Evolutionary conservation across 2,329 filamentous ascomycete species (phyloP).

Genomic region (Plectosphaerella sp.): DNA sequence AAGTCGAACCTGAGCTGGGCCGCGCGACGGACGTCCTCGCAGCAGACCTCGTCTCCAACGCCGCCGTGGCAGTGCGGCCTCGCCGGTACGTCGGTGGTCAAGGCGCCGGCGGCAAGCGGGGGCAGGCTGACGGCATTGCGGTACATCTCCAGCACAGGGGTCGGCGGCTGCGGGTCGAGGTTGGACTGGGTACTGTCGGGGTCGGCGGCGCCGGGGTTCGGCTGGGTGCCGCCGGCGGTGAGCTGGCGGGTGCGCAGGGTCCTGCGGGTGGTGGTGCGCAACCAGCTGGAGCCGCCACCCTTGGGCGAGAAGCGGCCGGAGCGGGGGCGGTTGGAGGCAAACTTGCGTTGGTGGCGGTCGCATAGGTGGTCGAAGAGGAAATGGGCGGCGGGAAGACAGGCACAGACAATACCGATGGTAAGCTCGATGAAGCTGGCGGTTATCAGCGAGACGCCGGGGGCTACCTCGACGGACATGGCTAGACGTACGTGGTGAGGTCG

Average conservation of each 20-base stretch:
- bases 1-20: slow-evolving; percentile 3
- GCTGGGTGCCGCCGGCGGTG: background rate
- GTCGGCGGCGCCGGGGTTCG: too few relatives aligned
- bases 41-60: background rate
- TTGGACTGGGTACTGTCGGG: too few relatives aligned
- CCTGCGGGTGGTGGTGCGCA: background rate
- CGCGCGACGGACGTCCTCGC: background rate
- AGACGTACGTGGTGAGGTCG: slow-evolving; percentile 9
- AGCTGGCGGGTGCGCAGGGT: background rate
- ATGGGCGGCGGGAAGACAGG: slow-evolving; percentile 12
- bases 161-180: too few relatives aligned
- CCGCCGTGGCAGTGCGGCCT: too few relatives aligned
- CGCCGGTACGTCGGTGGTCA: too few relatives aligned
- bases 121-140: too few relatives aligned
- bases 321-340: background rate
- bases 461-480: background rate
- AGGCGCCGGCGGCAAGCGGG: too few relatives aligned
- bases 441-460: slow-evolving; percentile 13
- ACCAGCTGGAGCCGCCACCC: background rate
- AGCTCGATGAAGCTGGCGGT: slow-evolving; percentile 9
- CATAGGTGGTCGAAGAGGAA: slow-evolving; percentile 9
- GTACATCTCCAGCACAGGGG: too few relatives aligned
- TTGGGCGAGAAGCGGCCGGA: background rate
- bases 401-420: slow-evolving; percentile 13
- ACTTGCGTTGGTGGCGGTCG: background rate